Percentiles rank a stretch among this genome's conserved stretches.
phyloP scores from a whole-genome alignment of 2,329 filamentous ascomycete genomes.

The Penicillium thymicola region DNA sequence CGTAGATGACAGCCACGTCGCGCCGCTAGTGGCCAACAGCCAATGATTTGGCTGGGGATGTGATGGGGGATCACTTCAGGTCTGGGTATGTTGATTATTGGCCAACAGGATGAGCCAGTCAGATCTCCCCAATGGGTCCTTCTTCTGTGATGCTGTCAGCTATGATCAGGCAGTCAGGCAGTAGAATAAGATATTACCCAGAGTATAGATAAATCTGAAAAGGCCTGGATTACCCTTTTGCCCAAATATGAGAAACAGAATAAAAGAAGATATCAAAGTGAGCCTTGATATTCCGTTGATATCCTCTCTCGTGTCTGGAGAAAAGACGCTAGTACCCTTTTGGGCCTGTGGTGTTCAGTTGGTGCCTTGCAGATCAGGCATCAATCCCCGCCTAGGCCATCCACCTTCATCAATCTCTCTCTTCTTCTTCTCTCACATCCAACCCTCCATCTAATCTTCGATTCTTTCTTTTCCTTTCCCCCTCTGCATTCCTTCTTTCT shows the following conservation, averaged over 20 bases:
- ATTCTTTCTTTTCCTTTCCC: conserved; percentile 27
- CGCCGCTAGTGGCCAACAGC: conserved; percentile 13
- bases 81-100: conserved; percentile 14
- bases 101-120: conserved; percentile 4
- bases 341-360: not conserved
- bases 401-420: conserved; percentile 18
- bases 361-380: not conserved
- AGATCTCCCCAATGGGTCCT: not conserved
- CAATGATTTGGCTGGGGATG: conserved; percentile 20
- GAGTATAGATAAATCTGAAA: not conserved
- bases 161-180: not conserved
- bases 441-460: conserved; percentile 25
- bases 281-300: not conserved
- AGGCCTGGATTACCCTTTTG: not conserved
- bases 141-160: not conserved
- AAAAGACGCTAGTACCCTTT: conserved; percentile 2
- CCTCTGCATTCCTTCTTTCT: conserved; percentile 31
- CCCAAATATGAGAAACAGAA: not conserved
- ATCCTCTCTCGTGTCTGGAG: not conserved
- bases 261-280: not conserved
- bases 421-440: conserved; percentile 18
- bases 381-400: conserved; percentile 16
- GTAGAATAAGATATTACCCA: not conserved
- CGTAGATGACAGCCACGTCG: conserved; percentile 12
- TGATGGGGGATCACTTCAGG: conserved; percentile 15